These are phyloP conservation scores for Eremochloa ophiuroides DNA, from an alignment of 176 grass and related monocot genomes.

Conservation along the genomic window DNA sequence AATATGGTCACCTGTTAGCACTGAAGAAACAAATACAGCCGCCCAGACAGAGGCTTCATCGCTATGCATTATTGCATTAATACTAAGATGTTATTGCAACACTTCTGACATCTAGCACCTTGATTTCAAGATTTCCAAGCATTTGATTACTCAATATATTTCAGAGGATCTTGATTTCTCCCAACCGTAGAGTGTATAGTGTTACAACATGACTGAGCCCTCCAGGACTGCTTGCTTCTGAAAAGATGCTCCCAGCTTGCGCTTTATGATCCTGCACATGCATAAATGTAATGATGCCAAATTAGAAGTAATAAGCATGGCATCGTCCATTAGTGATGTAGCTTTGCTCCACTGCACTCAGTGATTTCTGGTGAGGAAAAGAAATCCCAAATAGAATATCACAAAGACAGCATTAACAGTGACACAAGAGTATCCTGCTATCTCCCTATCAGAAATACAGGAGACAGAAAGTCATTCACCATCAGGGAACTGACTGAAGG, in stretches of 20 bases:
- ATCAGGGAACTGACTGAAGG: background rate
- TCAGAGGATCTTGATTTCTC: background rate
- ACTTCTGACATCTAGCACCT: background rate
- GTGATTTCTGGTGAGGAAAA: slow-evolving; percentile 4
- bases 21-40: background rate
- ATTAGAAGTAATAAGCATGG: slow-evolving; percentile 19
- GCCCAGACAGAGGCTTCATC: background rate
- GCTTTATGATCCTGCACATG: slow-evolving; percentile 14
- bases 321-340: background rate
- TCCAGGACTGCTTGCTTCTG: background rate
- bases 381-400: background rate
- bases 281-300: slow-evolving; percentile 15
- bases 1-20: background rate
- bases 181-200: background rate
- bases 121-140: background rate
- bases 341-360: slow-evolving; percentile 1
- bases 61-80: background rate
- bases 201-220: background rate
- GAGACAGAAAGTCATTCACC: background rate
- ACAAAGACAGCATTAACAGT: slow-evolving; percentile 2
- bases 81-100: background rate
- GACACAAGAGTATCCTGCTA: background rate
- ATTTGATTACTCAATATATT: background rate
- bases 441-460: slow-evolving; percentile 10
- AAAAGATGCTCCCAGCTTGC: background rate